Base-by-base conservation (phyloP, 2,329 filamentous ascomycete genomes). In the Aureobasidium namibiae region DNA sequence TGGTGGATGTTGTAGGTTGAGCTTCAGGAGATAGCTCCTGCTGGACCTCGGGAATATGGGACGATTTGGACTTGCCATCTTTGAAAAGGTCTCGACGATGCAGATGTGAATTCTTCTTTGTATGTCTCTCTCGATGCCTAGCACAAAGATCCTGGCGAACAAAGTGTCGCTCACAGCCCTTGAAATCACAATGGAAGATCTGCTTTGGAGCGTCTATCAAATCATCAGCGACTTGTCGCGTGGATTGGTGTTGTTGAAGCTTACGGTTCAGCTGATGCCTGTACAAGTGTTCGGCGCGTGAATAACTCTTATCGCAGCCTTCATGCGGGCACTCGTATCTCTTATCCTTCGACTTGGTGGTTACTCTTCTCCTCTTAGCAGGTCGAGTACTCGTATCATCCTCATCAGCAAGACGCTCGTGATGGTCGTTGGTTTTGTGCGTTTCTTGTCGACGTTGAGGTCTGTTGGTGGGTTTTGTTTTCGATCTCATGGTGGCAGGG, bases 231-330 rank as follows among this genome's bases (percentile, higher is more conserved):
- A 26, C 3, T 10, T 11, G 21, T 13, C 6, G 3, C 16, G 16
- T 4, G 3, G 2, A 7, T 6, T 26, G 8, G 7, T 16, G 13
- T 1, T 23, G 1, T 18, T 7, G 3, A 21, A 2, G 78, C 85
- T 73, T 79, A 91, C 88, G 94, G 71, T 99, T 99, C 65, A 97
- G 76, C 75, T 97, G 92, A 74, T 97, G 92, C 46, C 94, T 85
- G 75, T 96, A 96, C 77, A 99, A 78, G 77, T 99, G 94, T 75
- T 97, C 94, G 9, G 94, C 92, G 70, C 94, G 84, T 26, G 92
- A 96, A 72, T 99, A 99, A 70, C 88, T 95, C 79, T 96, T 99
- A 41, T 90, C 92, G 68, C 94, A 99, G 39, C 88, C 90, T 64
- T 89, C 86, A 61, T 90, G 84, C 5, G 88, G 86, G 70, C 94